Percentiles rank a stretch among this genome's conserved stretches.
Conservation (phyloP, 2,329 filamentous ascomycete genomes). For the Scopulariopsis brevicaulis region DNA sequence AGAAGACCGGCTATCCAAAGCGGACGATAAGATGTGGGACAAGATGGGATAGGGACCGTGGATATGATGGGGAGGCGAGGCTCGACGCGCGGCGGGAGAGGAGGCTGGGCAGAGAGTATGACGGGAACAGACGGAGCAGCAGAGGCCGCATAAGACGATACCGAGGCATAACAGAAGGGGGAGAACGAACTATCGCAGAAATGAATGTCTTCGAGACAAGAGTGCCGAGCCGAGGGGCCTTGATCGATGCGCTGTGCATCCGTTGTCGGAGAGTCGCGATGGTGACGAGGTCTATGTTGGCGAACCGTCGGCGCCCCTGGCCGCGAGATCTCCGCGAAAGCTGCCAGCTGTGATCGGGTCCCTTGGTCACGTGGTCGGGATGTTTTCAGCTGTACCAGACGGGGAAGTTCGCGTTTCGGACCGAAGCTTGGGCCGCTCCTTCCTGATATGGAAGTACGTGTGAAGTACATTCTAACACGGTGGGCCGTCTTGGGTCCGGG, state of each 20-base stretch:
- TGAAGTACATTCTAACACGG: no score
- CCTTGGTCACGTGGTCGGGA: not conserved
- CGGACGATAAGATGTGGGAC: not conserved
- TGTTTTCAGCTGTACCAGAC: not conserved
- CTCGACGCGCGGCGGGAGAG: not conserved
- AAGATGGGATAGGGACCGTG: not conserved
- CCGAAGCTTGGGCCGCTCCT: not conserved
- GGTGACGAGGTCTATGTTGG: not conserved
- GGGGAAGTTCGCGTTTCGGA: not conserved
- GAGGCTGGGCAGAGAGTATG: constrained; percentile 1
- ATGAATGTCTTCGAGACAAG: constrained; percentile 1
- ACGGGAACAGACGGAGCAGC: not conserved
- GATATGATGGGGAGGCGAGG: not conserved
- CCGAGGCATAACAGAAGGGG: constrained; percentile 4
- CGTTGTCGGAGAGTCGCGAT: not conserved
- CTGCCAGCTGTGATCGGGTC: constrained; percentile 2
- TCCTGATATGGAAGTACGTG: not conserved
- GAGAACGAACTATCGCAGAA: constrained; percentile 10
- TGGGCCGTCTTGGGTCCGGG: no score
- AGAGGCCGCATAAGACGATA: not conserved
- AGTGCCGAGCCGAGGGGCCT: not conserved
- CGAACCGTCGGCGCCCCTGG: not conserved
- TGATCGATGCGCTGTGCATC: not conserved
- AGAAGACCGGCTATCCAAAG: not conserved
- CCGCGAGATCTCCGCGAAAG: not conserved